phyloP scores from a whole-genome alignment of 768 basidiomycete genomes.

The Lactarius sanguifluus region DNA sequence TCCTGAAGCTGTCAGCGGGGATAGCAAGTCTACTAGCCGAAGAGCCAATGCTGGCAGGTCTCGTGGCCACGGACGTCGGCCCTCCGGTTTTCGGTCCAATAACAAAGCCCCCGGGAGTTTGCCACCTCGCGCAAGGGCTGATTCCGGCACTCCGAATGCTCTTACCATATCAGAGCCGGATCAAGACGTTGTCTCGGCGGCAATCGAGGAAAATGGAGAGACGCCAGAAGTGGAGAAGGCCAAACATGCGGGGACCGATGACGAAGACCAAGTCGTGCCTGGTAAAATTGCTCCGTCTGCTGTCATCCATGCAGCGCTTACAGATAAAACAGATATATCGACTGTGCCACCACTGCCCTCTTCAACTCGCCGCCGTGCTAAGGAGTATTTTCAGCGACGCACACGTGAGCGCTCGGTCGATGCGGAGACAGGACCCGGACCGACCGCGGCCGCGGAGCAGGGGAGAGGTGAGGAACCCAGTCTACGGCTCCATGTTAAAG shows the following conservation, averaged over 20 bases:
- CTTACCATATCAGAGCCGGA: not conserved
- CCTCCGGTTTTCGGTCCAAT: not conserved
- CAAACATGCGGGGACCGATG: not conserved
- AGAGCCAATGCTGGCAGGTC: not conserved
- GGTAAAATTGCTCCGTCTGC: not conserved
- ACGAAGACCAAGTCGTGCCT: not conserved
- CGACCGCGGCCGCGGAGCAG: not conserved
- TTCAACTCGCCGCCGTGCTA: constrained; percentile 23
- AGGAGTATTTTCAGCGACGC: constrained; percentile 28
- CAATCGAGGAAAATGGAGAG: constrained; percentile 3
- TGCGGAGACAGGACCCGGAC: not conserved
- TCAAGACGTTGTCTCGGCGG: not conserved
- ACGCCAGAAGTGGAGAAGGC: constrained; percentile 13
- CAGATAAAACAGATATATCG: constrained; percentile 8
- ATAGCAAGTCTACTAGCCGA: not conserved
- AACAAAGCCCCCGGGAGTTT: not conserved
- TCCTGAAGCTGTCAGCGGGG: not conserved
- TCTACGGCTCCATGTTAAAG: not conserved
- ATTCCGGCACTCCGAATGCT: not conserved
- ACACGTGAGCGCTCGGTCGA: constrained; percentile 27
- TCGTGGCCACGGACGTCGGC: not conserved
- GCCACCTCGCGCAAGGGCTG: not conserved
- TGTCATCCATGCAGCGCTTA: not conserved
- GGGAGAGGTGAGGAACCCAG: not conserved
- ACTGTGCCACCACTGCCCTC: constrained; percentile 18